Evolutionary conservation across 192 early-diverging fungal species (phyloP).

Genomic region (Oehlia diaphana): DNA sequence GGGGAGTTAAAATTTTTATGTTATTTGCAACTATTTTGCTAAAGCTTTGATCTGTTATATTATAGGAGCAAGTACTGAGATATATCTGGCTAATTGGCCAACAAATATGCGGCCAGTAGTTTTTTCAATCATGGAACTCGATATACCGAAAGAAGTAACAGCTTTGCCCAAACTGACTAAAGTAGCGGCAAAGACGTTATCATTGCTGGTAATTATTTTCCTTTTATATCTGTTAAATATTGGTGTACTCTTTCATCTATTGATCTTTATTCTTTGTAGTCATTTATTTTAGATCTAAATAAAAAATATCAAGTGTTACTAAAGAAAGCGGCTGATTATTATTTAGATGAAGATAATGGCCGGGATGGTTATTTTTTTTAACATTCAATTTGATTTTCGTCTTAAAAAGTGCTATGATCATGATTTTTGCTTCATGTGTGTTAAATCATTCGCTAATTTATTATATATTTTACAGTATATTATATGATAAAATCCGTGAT

Average conservation of each 20-base stretch:
- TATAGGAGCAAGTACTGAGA: constrained; percentile 1
- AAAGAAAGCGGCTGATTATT: constrained; percentile 9
- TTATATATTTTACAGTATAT: too few relatives aligned
- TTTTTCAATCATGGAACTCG: constrained; percentile 16
- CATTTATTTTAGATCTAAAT: constrained; percentile 11
- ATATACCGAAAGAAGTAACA: constrained; percentile 11
- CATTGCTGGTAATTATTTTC: not conserved
- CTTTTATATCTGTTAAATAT: not conserved
- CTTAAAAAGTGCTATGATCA: too few relatives aligned
- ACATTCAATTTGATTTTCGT: too few relatives aligned
- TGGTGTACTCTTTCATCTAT: constrained; percentile 12
- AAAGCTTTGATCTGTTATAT: not conserved
- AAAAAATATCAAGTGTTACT: constrained; percentile 5
- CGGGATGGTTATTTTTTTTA: not conserved
- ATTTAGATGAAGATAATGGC: constrained; percentile 9
- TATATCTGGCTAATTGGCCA: not conserved
- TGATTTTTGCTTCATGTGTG: too few relatives aligned
- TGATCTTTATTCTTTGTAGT: constrained; percentile 12
- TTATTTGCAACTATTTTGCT: not conserved
- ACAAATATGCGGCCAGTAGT: not conserved
- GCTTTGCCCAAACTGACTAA: constrained; percentile 6
- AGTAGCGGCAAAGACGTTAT: constrained; percentile 2
- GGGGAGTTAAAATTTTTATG: constrained; percentile 1
- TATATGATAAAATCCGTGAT: too few relatives aligned
- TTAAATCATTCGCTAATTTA: too few relatives aligned